Base-by-base conservation (phyloP, 2,329 filamentous ascomycete species). In the Pseudocercospora ulei region DNA sequence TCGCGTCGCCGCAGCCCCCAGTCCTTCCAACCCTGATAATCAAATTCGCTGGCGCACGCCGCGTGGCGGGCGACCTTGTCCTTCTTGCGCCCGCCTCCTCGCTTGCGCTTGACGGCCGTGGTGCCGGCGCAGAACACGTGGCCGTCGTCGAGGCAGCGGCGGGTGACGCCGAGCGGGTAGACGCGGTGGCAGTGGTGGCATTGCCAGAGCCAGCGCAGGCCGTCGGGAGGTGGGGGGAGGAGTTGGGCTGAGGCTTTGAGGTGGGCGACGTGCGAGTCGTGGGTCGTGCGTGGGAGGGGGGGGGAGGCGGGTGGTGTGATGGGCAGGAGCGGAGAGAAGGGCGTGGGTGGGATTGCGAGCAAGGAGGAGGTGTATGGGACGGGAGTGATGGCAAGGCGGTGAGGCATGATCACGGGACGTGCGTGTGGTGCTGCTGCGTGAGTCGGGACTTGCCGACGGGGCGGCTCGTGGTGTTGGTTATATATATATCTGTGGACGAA, bases 91-190 rank as follows among this genome's bases (percentile, higher is more conserved):
- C 51, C 56, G 7, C 51, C 50, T 42, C 25, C 54, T 16, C 30
- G 48, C 19, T 61, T 57, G 4, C 43, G 43, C 19, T 62, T 63
- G 11, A 63, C 48, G 0, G 58, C 56, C 1, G 62, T 66, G 1
- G 53, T 63, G 44, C 70, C 69, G 3, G 66, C 57, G 58, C 71
- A 74, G 60, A 72, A 73, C 43, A 59, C 57, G 52, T 74, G 71
- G 1, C 71, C 70, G 46, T 73, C 70, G 29, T 68, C 61, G 5
- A 73, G 64, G 43, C 70, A 73, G 36, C 71, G 65, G 0, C 67
- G 64, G 0, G 71, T 74, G 2, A 64, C 64, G 12, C 62, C 65
- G 2, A 74, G 59, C 1, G 59, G 56, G 53, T 73, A 74, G 7
- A 56, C 60, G 11, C 56, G 59, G 23, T 58, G 55, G 56, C 71